Evolutionary conservation across 352 stramenopile genomes (phyloP).

Genomic region (Pythium aphanidermatum): DNA sequence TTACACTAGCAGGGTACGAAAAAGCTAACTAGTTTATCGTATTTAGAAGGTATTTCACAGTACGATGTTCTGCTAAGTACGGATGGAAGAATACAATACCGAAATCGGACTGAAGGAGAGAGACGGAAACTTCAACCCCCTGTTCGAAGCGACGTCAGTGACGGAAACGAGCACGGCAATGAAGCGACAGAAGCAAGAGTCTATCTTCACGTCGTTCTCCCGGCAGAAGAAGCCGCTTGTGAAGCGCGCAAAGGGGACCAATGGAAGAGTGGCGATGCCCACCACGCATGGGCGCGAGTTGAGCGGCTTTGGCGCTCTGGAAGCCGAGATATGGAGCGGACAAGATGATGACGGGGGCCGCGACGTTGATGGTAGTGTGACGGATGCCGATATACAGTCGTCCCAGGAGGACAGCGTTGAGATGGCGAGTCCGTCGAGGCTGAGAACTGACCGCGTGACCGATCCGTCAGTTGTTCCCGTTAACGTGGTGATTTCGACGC

Average conservation of each 20-base stretch:
- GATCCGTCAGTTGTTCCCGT: conserved; percentile 8
- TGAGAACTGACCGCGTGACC: conserved; percentile 13
- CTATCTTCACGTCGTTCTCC: conserved; percentile 22
- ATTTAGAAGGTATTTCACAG: too few species aligned
- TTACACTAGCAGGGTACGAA: too few species aligned
- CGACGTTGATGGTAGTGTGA: conserved; percentile 33
- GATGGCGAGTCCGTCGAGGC: conserved; percentile 1
- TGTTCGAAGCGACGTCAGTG: not conserved
- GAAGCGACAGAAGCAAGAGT: conserved; percentile 25
- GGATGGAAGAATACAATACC: too few species aligned
- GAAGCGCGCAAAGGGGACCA: conserved; percentile 16
- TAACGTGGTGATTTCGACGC: too few species aligned
- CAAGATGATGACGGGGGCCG: conserved; percentile 15
- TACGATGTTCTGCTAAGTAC: too few species aligned
- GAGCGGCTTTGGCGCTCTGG: conserved; percentile 1
- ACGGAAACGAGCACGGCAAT: conserved; percentile 7
- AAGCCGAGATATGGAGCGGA: conserved; percentile 1
- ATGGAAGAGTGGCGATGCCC: not conserved
- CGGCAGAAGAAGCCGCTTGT: conserved; percentile 24
- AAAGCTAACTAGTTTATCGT: too few species aligned
- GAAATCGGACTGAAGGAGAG: too few species aligned
- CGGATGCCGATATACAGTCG: conserved; percentile 49
- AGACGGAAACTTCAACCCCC: too few species aligned
- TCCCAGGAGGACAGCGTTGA: conserved; percentile 38
- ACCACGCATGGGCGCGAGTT: conserved; percentile 1